Evolutionary conservation across 2,329 filamentous ascomycete genomes (phyloP).

Genomic region (Beauveria sp.): DNA sequence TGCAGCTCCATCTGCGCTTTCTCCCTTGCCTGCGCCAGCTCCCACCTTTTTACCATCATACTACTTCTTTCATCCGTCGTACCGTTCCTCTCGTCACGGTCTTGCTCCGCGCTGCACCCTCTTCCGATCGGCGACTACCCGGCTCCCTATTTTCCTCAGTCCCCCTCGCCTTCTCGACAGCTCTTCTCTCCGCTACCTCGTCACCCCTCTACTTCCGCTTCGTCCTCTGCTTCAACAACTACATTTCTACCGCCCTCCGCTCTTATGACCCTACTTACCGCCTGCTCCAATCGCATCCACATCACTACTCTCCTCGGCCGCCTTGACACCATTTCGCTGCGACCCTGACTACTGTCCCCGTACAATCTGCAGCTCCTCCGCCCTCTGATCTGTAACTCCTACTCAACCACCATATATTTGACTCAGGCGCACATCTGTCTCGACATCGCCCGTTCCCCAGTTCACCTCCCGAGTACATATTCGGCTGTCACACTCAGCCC

Average conservation of each 20-base stretch:
- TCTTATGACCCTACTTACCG: neutral
- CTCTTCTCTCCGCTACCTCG: neutral
- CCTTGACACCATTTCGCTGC: neutral
- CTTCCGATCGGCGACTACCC: slow-evolving; percentile 1
- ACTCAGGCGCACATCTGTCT: neutral
- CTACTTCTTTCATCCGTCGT: neutral
- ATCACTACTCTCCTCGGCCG: neutral
- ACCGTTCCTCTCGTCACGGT: slow-evolving; percentile 1
- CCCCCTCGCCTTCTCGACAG: neutral
- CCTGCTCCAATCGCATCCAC: neutral
- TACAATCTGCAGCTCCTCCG: neutral
- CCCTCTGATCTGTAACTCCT: neutral
- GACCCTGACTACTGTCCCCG: neutral
- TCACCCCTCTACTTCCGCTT: neutral
- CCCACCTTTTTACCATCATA: neutral
- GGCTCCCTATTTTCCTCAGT: neutral
- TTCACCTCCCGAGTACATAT: neutral
- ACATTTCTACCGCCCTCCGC: neutral
- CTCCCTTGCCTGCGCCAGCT: neutral
- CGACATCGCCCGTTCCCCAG: neutral
- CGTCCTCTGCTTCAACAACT: neutral
- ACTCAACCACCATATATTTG: neutral
- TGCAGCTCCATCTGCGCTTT: neutral
- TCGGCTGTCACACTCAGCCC: neutral
- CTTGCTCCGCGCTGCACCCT: neutral